Percentiles rank a stretch among this genome's conserved stretches.
Conservation (phyloP, 1,284 basidiomycete species). For the Trametes versicolor region DNA sequence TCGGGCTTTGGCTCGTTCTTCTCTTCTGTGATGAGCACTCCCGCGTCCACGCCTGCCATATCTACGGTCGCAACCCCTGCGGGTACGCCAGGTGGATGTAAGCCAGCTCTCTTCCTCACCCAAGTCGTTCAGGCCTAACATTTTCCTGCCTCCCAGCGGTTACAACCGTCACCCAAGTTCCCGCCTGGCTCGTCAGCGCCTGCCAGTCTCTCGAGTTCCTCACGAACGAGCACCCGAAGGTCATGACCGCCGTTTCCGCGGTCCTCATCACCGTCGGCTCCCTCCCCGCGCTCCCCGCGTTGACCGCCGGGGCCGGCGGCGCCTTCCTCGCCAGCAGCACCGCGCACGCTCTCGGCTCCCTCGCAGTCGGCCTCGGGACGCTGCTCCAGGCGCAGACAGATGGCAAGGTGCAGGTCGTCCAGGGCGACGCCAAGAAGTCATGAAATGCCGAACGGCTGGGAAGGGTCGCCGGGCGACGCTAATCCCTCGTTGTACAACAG, state of each 20-base stretch:
- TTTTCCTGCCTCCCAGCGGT: conserved; percentile 44
- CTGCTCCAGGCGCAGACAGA: conserved; percentile 46
- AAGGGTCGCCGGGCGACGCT: conserved; percentile 5
- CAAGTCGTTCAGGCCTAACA: not conserved
- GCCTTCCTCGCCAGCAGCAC: conserved; percentile 75
- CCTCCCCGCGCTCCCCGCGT: conserved; percentile 73
- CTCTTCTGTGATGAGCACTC: conserved; percentile 30
- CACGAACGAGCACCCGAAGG: conserved; percentile 75
- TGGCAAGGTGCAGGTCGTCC: conserved; percentile 34
- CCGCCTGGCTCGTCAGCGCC: conserved; percentile 78
- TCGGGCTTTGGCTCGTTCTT: conserved; percentile 31
- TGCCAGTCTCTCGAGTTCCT: conserved; percentile 78
- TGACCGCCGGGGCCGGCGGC: conserved; percentile 72
- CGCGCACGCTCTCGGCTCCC: conserved; percentile 77
- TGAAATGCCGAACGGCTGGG: not conserved
- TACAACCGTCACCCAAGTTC: conserved; percentile 67
- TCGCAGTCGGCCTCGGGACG: conserved; percentile 75
- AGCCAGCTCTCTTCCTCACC: conserved; percentile 21
- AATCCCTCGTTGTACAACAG: not conserved
- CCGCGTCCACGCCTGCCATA: conserved; percentile 29
- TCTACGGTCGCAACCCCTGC: conserved; percentile 37
- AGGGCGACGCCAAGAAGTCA: conserved; percentile 22
- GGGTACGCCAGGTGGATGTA: conserved; percentile 43
- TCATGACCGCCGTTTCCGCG: conserved; percentile 77
- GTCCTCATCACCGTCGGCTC: conserved; percentile 80